Conservation (phyloP, 2,329 filamentous ascomycete species). For the Monosporascus sp. region DNA sequence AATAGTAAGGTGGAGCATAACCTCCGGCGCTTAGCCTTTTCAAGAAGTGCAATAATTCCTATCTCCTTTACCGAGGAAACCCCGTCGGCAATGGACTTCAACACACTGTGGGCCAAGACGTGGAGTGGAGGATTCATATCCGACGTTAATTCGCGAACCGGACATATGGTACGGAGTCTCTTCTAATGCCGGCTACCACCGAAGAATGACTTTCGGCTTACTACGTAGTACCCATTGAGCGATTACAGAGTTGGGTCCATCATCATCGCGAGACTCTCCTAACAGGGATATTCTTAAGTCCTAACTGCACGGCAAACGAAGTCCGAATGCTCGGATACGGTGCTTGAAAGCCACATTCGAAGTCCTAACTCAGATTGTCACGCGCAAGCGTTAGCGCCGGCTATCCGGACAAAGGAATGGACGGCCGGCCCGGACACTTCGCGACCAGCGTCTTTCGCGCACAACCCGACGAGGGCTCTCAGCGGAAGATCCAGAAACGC, state of each 20-base stretch:
- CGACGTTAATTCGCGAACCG: not conserved
- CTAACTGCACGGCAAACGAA: not conserved
- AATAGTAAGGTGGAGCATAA: not conserved
- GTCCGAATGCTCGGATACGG: too few relatives aligned
- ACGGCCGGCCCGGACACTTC: conserved; percentile 22
- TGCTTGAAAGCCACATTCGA: not conserved
- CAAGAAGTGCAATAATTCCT: not conserved
- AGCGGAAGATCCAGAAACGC: conserved; percentile 32
- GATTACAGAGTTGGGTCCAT: not conserved
- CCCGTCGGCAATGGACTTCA: not conserved
- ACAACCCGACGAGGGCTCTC: conserved; percentile 26
- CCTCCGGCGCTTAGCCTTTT: not conserved
- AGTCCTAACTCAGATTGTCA: conserved; percentile 6
- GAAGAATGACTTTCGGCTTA: not conserved
- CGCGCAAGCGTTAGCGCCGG: conserved; percentile 13
- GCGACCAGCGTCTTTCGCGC: conserved; percentile 32
- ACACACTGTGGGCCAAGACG: not conserved
- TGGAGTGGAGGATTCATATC: not conserved
- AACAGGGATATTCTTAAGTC: not conserved
- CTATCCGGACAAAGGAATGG: conserved; percentile 16
- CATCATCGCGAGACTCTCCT: not conserved
- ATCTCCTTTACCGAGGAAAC: not conserved
- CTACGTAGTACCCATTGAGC: too few relatives aligned
- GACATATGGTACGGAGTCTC: not conserved
- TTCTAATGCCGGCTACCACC: not conserved